Evolutionary conservation across 352 stramenopile species (phyloP), one percentile per base, ranked within the genome.

Genomic region (Phytophthora agathidicida): DNA sequence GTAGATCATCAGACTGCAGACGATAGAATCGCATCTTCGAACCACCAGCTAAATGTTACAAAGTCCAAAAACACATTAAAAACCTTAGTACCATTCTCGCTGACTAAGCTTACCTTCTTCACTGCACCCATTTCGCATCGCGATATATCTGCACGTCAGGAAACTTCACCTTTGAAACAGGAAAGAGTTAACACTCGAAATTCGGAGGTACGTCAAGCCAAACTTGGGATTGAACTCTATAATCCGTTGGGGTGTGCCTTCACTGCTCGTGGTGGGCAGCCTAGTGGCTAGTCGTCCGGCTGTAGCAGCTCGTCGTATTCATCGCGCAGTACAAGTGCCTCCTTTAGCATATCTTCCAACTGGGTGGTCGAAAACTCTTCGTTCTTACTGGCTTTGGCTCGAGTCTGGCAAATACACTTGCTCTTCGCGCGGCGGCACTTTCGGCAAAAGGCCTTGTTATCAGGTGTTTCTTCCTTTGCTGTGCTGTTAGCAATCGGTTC

Each of bases 271-370:
- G 16, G 19, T 20, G 11, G 30, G 44, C 17, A 9, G 8, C 23
- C 37, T 24, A 36, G 20, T 20, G 7, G 13, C 19, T 56, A 65
- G 20, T 63, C 39, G n/a, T 70, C 59, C 7, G 70, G 50, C n/a
- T 88, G 71, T 14, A 90, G 52, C n/a, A 92, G 59, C 36, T 92
- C 77, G 32, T 89, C 79, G 30, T 89, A 86, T 28, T 89, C 73
- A 14, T 92, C 77, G 16, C 80, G 78, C 41, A 92, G 37, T 23
- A 78, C 73, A 10, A 93, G 69, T 2, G 83, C 80, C 37, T 94
- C 79, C 24, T 87, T 62, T 44, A 94, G 69, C 85, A 92, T 91
- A 31, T 73, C 59, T 53, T 73, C 63, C 10, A 94, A 49, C 33
- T 92, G 72, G 3, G 52, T 66, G 10, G 75, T 66, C 0, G 85